A percentile compares a stretch with the other conserved stretches of the same genome.
phyloP scores from a whole-genome alignment of 345 rosid genomes.

The Tarenaya hassleriana region DNA sequence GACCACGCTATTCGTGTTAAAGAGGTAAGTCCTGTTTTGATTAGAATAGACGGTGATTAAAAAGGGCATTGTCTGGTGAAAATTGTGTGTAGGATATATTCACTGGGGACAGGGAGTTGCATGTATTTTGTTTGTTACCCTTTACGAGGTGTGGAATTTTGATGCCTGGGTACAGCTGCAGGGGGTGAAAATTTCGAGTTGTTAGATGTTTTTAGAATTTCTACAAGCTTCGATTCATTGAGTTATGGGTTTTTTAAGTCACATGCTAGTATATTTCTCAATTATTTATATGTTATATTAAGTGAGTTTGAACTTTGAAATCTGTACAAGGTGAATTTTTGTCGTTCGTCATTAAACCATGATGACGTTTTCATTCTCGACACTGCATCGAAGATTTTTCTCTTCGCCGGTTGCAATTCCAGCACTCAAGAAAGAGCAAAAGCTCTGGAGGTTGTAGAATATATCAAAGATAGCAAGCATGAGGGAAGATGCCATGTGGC shows the following conservation, averaged over 20 bases:
- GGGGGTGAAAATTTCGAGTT: background rate
- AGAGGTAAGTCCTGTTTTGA: constrained; percentile 45
- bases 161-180: constrained; percentile 6
- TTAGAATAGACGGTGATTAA: background rate
- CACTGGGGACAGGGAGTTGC: background rate
- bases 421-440: constrained; percentile 82
- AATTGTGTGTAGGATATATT: background rate
- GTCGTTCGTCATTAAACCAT: constrained; percentile 78
- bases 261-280: background rate
- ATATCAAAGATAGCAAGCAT: constrained; percentile 71
- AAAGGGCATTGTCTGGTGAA: background rate
- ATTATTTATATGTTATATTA: constrained; percentile 9
- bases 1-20: constrained; percentile 74
- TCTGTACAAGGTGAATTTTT: constrained; percentile 56
- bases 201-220: background rate
- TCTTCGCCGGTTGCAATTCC: constrained; percentile 80
- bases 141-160: background rate
- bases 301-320: constrained; percentile 13
- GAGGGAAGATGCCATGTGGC: constrained; percentile 72
- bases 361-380: constrained; percentile 73
- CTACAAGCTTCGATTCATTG: background rate
- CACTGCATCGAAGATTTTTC: constrained; percentile 74
- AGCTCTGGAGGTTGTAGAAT: constrained; percentile 70
- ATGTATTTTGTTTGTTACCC: background rate
- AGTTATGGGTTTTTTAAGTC: background rate